Evolutionary conservation across 2,329 filamentous ascomycete genomes (phyloP).

Genomic region (Ceratocystis albifundus): DNA sequence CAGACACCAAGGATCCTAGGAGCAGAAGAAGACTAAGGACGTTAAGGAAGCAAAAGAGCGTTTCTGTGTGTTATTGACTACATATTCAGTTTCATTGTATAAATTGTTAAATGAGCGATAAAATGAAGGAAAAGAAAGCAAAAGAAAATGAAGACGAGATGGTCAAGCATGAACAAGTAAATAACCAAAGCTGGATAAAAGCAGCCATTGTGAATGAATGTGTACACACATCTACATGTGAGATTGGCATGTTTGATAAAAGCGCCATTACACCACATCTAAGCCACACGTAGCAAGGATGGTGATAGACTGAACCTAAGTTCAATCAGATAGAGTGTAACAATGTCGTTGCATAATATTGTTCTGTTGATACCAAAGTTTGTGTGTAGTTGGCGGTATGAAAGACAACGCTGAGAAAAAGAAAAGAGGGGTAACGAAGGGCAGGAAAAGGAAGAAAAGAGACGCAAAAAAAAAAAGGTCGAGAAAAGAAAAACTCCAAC

Average conservation of each 20-base stretch:
- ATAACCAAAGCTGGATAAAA: not conserved
- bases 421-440: not conserved
- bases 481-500: not conserved
- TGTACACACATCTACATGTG: not conserved
- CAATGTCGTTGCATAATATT: not conserved
- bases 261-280: not conserved
- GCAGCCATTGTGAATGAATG: not conserved
- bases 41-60: not conserved
- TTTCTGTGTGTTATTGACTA: constrained; percentile 1
- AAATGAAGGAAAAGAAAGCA: not conserved
- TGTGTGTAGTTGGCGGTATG: not conserved
- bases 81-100: not conserved
- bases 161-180: not conserved
- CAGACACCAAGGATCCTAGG: no score
- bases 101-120: not conserved
- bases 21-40: not conserved
- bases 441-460: not conserved
- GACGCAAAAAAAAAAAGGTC: not conserved
- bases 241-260: not conserved
- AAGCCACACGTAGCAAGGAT: no score
- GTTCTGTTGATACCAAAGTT: not conserved
- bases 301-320: no score
- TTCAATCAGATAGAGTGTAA: no score
- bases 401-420: not conserved
- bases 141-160: not conserved